Evolutionary conservation across 1,284 basidiomycete genomes (phyloP).

Genomic region (Rhodotorula sp.): DNA sequence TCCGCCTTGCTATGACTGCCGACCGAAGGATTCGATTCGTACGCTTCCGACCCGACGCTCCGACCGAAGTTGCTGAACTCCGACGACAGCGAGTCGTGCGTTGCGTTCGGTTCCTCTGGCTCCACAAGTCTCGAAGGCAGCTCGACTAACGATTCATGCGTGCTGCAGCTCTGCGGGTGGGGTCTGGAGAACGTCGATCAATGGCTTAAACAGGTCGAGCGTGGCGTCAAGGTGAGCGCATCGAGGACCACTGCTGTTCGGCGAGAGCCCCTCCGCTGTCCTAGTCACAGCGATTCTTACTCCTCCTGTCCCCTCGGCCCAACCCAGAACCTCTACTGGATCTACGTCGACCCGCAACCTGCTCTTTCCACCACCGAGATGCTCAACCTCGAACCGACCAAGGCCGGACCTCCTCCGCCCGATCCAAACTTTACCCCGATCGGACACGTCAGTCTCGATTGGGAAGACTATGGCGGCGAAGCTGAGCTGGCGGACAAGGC

Average conservation of each 20-base stretch:
- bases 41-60: not conserved
- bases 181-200: conserved; percentile 11
- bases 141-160: not conserved
- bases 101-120: not conserved
- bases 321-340: conserved; percentile 32
- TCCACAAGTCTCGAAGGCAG: not conserved
- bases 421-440: conserved; percentile 24
- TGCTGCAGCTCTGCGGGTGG: conserved; percentile 36
- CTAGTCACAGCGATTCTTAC: not conserved
- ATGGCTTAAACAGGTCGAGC: conserved; percentile 16
- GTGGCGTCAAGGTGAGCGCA: conserved; percentile 16
- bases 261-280: not conserved
- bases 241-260: no score
- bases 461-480: conserved; percentile 22
- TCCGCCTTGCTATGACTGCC: not conserved
- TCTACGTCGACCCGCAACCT: conserved; percentile 3
- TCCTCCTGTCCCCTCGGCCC: not conserved
- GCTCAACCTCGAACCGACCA: not conserved
- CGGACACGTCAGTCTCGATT: conserved; percentile 32
- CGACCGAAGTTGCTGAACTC: conserved; percentile 2
- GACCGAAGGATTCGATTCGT: not conserved
- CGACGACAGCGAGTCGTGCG: conserved; percentile 15
- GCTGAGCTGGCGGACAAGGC: conserved; percentile 4
- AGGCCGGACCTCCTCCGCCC: conserved; percentile 2
- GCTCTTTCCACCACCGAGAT: not conserved